Conservation (phyloP, 306 rosid genomes). For the Vigna hirtella region DNA sequence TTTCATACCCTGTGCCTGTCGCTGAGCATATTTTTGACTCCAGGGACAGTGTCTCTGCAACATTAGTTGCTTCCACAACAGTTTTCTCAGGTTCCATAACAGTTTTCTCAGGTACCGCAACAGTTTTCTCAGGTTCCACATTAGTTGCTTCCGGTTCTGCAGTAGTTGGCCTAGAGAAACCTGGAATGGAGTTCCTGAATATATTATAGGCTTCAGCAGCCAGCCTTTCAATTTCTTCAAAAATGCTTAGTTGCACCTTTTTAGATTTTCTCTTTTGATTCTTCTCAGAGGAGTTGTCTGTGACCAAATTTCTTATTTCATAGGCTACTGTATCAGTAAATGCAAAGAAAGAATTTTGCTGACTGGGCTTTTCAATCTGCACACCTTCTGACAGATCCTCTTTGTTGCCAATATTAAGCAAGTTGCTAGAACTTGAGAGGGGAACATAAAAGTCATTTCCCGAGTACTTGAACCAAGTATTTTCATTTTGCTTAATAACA, state of each 20-base stretch:
- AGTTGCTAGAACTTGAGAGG: conserved; percentile 54
- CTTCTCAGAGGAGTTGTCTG: conserved; percentile 60
- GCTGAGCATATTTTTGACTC: conserved; percentile 56
- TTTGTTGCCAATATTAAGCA: conserved; percentile 29
- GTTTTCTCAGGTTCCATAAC: background rate
- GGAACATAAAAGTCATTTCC: conserved; percentile 82
- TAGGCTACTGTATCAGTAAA: conserved; percentile 61
- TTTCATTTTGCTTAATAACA: conserved; percentile 74
- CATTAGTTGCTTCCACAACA: background rate
- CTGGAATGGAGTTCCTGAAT: conserved; percentile 68
- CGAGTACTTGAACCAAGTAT: conserved; percentile 66
- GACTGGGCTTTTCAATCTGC: conserved; percentile 43
- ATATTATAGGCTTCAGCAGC: conserved; percentile 87
- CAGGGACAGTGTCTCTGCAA: conserved; percentile 26
- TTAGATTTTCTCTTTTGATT: conserved; percentile 54
- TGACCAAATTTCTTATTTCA: conserved; percentile 66
- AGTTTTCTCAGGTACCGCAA: conserved; percentile 9
- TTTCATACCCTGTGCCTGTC: conserved; percentile 81
- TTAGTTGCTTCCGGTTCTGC: conserved; percentile 40
- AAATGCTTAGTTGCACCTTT: conserved; percentile 65
- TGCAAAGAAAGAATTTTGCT: conserved; percentile 47
- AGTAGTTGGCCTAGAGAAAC: conserved; percentile 53
- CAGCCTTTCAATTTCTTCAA: conserved; percentile 77
- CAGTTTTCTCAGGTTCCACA: conserved; percentile 27
- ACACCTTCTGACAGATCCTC: conserved; percentile 45